Evolutionary conservation across 139 green algal genomes (phyloP), one percentile per base, ranked within the genome.

Genomic region (Picochlorum sp.): DNA sequence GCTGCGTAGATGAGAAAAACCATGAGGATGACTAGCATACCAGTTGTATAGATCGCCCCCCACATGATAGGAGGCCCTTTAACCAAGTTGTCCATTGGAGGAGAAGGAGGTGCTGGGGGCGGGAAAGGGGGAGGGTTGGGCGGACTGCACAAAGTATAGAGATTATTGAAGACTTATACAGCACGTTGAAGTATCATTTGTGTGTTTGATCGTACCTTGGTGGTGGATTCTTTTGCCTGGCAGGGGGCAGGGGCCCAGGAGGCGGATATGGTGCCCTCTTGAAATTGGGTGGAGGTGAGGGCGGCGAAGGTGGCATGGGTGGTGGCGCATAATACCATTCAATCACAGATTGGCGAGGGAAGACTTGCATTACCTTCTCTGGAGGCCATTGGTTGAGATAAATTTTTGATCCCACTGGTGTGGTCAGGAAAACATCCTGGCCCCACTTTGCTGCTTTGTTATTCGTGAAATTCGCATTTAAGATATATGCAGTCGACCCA

Each of bases 391-490:
- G 50, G 18, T 71, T 59, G 15, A 71, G 34, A 32, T 71, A 71
- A 9, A 71, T 32, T 28, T 18, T 30, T 7, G 10, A 21, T 38
- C 30, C 70, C 52, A 70, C 58, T 14, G 70, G 70, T 3, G 64
- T 63, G 1, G 70, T 49, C 8, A 76, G 23, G 57, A 76, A 76
- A 45, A 76, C 64, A 67, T 76, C 70, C 7, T 56, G 18, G 0
- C 70, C 70, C 70, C 70, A 76, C 20, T 56, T 46, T 38, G n/a
- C 30, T 30, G 70, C 70, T n/a, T 56, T 30, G 23, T 76, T 58
- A n/a, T 49, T 62, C 30, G 52, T 73, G 28, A 73, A 77, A 58
- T 73, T 77, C 49, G 37, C 50, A 51, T 60, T 62, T 20, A 77
- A 44, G 44, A 77, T 59, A 21, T 69, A 61, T 15, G 66, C 54